Base-by-base conservation (phyloP, 225 moss, liverwort and hornwort genomes). In the Takakia lepidozioides region DNA sequence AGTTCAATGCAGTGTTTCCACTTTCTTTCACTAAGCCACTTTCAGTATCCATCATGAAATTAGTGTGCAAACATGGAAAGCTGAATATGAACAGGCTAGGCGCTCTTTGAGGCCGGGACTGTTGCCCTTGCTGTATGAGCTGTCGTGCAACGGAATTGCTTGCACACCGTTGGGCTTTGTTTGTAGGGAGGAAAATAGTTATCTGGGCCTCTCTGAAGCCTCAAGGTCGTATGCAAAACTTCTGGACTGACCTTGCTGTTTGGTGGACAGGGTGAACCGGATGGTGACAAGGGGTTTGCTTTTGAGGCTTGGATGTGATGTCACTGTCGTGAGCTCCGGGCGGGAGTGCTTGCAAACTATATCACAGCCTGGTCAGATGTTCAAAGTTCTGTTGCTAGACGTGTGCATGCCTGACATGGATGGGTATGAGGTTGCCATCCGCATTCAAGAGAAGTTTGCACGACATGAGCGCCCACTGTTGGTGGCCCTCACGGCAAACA, bases 381-480 rank as follows among this genome's bases (percentile, higher is more conserved):
- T 83, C 37, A 63, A 74, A 52, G 67, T 83, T 44, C 59, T 83
- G 29, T 52, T 83, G 47, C 62, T 83, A 25, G 82, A 83, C 65
- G 78, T 83, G 10, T 68, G 64, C 48, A 83, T 83, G 82, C 82
- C 82, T 40, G 82, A 78, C 46, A 83, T 83, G 82, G 82, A 83
- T 42, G 82, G 82, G 44, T 83, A 83, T 23, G 82, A 83, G 65
- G 82, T 83, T 14, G 79, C 78, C 27, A 52, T 71, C 28, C 82
- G 82, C 55, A 83, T 83, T 19, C 82, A 83, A 59, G 56, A 83
- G 51, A 74, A 74, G 51, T 74, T 83, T 59, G 82, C 77, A 40
- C 70, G 78, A 37, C 77, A 78, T 57, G 82, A 83, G 53, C 62
- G 82, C 17, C 82, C 82, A 26, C 59, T 74, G 46, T 59, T 83